phyloP scores from a whole-genome alignment of 1,284 basidiomycete species.

The Ceratobasidium sp. region DNA sequence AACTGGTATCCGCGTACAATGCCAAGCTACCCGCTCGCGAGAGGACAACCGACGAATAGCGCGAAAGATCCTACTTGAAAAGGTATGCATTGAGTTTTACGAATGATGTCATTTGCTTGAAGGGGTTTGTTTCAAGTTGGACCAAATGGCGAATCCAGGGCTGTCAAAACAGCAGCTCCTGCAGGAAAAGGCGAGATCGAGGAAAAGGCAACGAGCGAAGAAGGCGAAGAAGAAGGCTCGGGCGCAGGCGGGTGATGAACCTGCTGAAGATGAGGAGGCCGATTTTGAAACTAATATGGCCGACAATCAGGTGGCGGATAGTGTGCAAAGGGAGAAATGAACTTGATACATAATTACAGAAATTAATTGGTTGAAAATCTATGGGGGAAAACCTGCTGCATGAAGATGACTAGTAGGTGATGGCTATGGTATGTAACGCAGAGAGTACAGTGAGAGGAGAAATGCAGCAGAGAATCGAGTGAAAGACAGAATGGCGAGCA shows the following conservation, averaged over 20 bases:
- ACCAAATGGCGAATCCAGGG: constrained; percentile 75
- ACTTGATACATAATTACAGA: constrained; percentile 8
- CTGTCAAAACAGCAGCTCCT: constrained; percentile 73
- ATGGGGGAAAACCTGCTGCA: background rate
- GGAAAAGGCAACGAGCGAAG: constrained; percentile 73
- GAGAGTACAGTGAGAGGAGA: background rate
- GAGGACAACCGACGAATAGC: constrained; percentile 74
- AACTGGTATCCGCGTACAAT: constrained; percentile 77
- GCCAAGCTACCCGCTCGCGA: constrained; percentile 82
- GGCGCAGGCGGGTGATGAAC: constrained; percentile 51
- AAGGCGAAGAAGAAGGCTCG: constrained; percentile 73
- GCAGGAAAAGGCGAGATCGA: constrained; percentile 73
- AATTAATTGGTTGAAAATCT: background rate
- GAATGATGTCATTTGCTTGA: constrained; percentile 44
- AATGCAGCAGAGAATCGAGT: background rate
- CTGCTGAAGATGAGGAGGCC: background rate
- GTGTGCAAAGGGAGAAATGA: background rate
- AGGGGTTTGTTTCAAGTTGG: constrained; percentile 62
- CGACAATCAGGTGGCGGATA: background rate
- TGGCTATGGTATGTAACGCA: background rate
- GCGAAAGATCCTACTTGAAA: constrained; percentile 71
- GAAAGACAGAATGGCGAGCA: background rate
- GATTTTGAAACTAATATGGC: background rate
- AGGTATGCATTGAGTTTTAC: constrained; percentile 60
- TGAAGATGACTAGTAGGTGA: constrained; percentile 1